phyloP scores from a whole-genome alignment of 176 grass and related monocot species.

The Cenchrus americanus region DNA sequence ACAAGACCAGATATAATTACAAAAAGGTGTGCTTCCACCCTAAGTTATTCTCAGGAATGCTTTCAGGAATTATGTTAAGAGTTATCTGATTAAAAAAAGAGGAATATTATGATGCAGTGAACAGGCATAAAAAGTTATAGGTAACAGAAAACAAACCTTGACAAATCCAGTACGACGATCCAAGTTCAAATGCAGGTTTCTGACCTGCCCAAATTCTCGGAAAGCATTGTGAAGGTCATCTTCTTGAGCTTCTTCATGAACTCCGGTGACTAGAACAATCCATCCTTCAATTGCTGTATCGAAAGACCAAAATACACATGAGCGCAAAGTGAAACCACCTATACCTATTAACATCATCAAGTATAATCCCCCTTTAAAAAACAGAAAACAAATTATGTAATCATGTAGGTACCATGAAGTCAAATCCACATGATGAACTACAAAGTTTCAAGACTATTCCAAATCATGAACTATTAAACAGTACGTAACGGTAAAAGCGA shows the following conservation, averaged over 20 bases:
- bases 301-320: neutral
- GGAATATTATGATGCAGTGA: neutral
- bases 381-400: neutral
- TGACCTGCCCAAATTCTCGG: conserved; percentile 75
- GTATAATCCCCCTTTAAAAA: neutral
- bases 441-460: neutral
- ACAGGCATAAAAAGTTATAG: neutral
- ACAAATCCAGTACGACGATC: conserved; percentile 91
- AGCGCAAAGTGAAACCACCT: conserved; percentile 17
- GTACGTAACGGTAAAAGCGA: neutral
- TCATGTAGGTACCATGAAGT: neutral
- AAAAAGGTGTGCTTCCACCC: neutral
- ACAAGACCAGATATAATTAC: conserved; percentile 14
- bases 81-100: neutral
- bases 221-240: conserved; percentile 80
- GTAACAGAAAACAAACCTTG: conserved; percentile 55
- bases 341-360: conserved; percentile 12
- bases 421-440: neutral
- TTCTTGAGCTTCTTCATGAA: conserved; percentile 90
- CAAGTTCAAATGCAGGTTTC: conserved; percentile 91
- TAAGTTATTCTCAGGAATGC: neutral
- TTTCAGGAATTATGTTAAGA: neutral
- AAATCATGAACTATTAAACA: neutral
- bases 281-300: conserved; percentile 85
- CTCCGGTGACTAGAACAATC: conserved; percentile 85